Evolutionary conservation across 2,329 filamentous ascomycete species (phyloP).

Genomic region (Calonectria crousiana): DNA sequence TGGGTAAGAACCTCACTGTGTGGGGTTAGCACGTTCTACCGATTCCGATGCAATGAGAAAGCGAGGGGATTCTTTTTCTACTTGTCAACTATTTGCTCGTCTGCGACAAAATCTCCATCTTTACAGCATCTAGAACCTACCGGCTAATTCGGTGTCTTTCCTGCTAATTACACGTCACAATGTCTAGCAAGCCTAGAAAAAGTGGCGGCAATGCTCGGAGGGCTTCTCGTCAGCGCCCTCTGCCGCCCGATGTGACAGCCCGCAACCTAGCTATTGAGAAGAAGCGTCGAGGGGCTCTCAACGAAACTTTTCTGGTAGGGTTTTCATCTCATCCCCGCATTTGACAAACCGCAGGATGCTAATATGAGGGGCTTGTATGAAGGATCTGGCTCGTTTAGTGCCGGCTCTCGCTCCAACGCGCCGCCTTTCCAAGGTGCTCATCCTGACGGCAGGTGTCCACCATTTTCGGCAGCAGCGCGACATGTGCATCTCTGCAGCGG

Average conservation of each 20-base stretch:
- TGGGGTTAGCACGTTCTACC: not conserved
- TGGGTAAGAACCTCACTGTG: not conserved
- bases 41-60: not conserved
- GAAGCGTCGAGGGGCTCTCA: not conserved
- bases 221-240: not conserved
- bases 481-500: not conserved
- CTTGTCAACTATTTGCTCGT: not conserved
- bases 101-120: not conserved
- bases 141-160: too few species aligned
- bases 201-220: not conserved
- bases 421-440: not conserved
- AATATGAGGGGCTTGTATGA: not conserved
- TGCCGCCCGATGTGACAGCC: not conserved
- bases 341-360: not conserved
- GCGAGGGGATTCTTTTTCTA: not conserved
- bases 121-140: not conserved
- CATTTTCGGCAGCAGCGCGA: not conserved
- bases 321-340: too few species aligned
- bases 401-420: not conserved
- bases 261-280: not conserved
- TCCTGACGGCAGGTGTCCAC: not conserved
- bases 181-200: not conserved
- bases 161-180: not conserved
- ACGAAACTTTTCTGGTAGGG: not conserved
- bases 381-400: not conserved